Evolutionary conservation across 164 flowering plant genomes (phyloP).

Genomic region (Vitis riparia): DNA sequence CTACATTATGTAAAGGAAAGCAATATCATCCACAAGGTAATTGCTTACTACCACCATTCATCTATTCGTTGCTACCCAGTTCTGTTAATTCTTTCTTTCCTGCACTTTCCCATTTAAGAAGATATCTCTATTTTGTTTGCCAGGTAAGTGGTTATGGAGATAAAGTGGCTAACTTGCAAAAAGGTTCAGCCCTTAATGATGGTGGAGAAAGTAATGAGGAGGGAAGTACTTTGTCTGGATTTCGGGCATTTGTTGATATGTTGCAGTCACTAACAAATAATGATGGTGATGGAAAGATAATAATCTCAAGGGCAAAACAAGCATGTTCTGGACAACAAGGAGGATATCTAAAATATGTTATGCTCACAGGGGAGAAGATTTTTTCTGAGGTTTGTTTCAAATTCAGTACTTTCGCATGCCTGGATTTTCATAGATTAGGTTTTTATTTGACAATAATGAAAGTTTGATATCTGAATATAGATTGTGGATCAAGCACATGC

Average conservation of each 20-base stretch:
- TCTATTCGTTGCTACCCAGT: slow-evolving; percentile 1
- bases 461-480: slow-evolving; percentile 32
- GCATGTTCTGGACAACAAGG: slow-evolving; percentile 37
- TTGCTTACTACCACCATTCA: slow-evolving; percentile 1
- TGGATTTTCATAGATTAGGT: not conserved
- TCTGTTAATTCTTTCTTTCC: not conserved
- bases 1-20: slow-evolving; percentile 74
- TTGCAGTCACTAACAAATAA: slow-evolving; percentile 67
- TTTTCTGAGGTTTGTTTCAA: slow-evolving; percentile 75
- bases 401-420: not conserved
- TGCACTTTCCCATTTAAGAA: not conserved
- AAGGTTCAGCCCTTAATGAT: slow-evolving; percentile 20
- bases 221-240: slow-evolving; percentile 63
- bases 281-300: slow-evolving; percentile 88
- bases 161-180: slow-evolving; percentile 36
- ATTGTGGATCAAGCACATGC: slow-evolving; percentile 85
- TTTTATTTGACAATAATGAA: not conserved
- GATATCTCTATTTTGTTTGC: slow-evolving; percentile 10
- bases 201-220: slow-evolving; percentile 33
- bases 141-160: slow-evolving; percentile 91
- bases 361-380: slow-evolving; percentile 94
- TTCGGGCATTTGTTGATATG: slow-evolving; percentile 68
- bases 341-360: slow-evolving; percentile 80
- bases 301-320: slow-evolving; percentile 53
- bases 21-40: slow-evolving; percentile 88